Conservation (phyloP, 495 filamentous ascomycete species). For the Aspergillus sclerotioniger region DNA sequence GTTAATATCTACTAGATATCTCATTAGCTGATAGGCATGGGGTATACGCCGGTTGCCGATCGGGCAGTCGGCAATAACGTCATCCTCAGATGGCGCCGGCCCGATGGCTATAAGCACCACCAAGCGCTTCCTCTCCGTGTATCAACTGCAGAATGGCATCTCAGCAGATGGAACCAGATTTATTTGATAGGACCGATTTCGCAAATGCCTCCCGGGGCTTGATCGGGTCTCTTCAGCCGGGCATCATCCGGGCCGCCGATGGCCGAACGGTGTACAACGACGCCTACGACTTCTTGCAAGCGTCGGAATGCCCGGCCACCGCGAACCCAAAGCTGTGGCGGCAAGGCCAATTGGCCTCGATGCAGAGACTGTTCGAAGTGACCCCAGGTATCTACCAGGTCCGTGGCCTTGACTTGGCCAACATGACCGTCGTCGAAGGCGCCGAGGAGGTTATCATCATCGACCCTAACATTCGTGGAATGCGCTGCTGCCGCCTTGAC, state of each 20-base stretch:
- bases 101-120: too few species aligned
- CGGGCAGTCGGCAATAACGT: background rate
- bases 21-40: too few species aligned
- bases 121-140: too few species aligned
- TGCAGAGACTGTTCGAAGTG: too few species aligned
- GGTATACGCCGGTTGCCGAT: background rate
- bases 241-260: slow-evolving; percentile 10
- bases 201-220: slow-evolving; percentile 21
- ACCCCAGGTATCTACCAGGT: too few species aligned
- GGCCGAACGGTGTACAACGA: slow-evolving; percentile 21
- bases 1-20: too few species aligned
- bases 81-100: too few species aligned
- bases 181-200: too few species aligned
- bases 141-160: too few species aligned
- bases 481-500: slow-evolving; percentile 15
- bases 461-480: slow-evolving; percentile 25
- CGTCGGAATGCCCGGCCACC: slow-evolving; percentile 16
- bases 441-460: slow-evolving; percentile 25
- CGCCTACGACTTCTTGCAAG: slow-evolving; percentile 20
- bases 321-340: slow-evolving; percentile 29
- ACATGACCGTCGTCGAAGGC: too few species aligned
- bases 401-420: too few species aligned
- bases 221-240: slow-evolving; percentile 14
- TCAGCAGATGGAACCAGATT: slow-evolving; percentile 7
- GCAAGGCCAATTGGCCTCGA: slow-evolving; percentile 17